phyloP scores from a whole-genome alignment of 2,329 filamentous ascomycete species.

The Orbilia ellipsospora region DNA sequence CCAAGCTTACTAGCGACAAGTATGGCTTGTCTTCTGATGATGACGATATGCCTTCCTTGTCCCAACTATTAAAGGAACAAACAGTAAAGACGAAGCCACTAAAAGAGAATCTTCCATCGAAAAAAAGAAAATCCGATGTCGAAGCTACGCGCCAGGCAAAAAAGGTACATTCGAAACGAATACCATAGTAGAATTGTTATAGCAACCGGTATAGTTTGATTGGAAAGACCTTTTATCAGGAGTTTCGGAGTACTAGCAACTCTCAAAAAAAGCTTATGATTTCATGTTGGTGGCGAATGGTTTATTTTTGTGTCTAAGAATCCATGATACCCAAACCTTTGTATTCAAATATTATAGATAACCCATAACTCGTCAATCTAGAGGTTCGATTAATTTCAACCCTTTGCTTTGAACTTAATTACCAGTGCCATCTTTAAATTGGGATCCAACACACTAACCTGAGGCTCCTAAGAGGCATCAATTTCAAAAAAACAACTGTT shows the following conservation, averaged over 20 bases:
- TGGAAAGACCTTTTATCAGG: background rate
- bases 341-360: no score
- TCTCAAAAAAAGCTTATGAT: no score
- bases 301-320: background rate
- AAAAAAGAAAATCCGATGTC: constrained; percentile 38
- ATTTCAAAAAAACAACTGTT: background rate
- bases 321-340: no score
- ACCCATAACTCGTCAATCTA: no score
- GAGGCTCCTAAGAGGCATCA: no score
- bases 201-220: no score
- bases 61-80: constrained; percentile 37
- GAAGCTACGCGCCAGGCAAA: constrained; percentile 18
- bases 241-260: background rate
- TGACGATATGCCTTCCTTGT: constrained; percentile 51
- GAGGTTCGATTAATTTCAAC: no score
- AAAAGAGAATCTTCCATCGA: constrained; percentile 41
- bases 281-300: background rate
- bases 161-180: constrained; percentile 5
- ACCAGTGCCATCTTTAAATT: no score
- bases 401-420: no score
- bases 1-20: background rate
- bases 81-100: constrained; percentile 2
- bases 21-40: constrained; percentile 29
- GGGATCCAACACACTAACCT: no score
- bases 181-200: background rate